Conservation (phyloP, 345 rosid species). For the Jatropha curcas region DNA sequence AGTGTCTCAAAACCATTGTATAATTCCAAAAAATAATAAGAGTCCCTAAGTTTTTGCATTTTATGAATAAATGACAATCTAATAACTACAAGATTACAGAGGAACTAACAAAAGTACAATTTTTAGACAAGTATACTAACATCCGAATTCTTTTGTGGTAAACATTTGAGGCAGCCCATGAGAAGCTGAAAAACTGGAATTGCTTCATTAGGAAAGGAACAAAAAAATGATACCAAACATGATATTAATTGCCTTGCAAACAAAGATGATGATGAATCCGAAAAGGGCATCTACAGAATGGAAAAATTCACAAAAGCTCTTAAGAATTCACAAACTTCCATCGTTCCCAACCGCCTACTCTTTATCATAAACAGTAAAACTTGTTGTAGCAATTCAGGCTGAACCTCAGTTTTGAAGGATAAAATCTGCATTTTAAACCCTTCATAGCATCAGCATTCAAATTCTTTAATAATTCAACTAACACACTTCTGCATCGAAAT, state of each 20-base stretch:
- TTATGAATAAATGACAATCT: slow-evolving; percentile 21
- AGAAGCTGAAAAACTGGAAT: slow-evolving; percentile 62
- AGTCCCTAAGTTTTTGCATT: slow-evolving; percentile 58
- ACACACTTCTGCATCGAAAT: not conserved
- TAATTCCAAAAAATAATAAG: slow-evolving; percentile 49
- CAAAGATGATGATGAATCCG: slow-evolving; percentile 39
- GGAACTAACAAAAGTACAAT: slow-evolving; percentile 6
- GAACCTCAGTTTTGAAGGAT: slow-evolving; percentile 55
- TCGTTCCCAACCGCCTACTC: slow-evolving; percentile 50
- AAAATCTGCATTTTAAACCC: slow-evolving; percentile 56
- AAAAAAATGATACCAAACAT: slow-evolving; percentile 73
- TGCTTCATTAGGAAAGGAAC: slow-evolving; percentile 61
- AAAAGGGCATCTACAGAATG: slow-evolving; percentile 48
- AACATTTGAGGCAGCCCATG: slow-evolving; percentile 50
- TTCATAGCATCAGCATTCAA: slow-evolving; percentile 7
- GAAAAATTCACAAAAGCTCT: slow-evolving; percentile 65
- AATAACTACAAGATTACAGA: slow-evolving; percentile 11
- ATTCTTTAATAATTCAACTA: not conserved
- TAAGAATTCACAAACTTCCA: slow-evolving; percentile 69
- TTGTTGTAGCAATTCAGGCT: slow-evolving; percentile 69
- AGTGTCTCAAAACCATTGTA: slow-evolving; percentile 56
- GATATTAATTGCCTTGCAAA: slow-evolving; percentile 62
- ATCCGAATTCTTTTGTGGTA: slow-evolving; percentile 45
- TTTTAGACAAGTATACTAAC: slow-evolving; percentile 43
- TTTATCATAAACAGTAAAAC: slow-evolving; percentile 59